These are phyloP conservation scores for Perilla frutescens DNA, from an alignment of 257 asterid species.

Conservation along the genomic window DNA sequence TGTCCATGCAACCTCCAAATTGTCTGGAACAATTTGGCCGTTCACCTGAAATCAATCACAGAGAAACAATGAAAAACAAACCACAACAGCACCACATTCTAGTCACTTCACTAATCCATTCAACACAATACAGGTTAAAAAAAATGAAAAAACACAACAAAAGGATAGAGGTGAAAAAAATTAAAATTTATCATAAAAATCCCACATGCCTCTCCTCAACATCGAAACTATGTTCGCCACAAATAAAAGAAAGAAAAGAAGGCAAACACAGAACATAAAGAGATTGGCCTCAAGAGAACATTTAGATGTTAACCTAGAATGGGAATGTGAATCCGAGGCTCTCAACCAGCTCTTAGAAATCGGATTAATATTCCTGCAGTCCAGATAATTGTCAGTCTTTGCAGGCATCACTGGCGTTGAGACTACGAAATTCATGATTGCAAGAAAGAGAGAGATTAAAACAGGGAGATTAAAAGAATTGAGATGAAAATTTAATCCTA, in stretches of 20 bases:
- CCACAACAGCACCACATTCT: not conserved
- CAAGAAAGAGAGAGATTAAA: slow-evolving; percentile 23
- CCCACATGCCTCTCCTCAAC: not conserved
- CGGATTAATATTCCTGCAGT: slow-evolving; percentile 63
- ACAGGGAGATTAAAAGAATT: not conserved
- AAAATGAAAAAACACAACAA: not conserved
- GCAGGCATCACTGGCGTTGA: slow-evolving; percentile 39
- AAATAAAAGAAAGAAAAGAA: not conserved
- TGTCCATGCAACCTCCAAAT: slow-evolving; percentile 34
- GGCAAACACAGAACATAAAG: slow-evolving; percentile 28
- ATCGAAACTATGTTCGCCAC: slow-evolving; percentile 6
- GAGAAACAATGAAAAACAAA: slow-evolving; percentile 18
- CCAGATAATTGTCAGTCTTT: slow-evolving; percentile 57
- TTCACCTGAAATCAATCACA: slow-evolving; percentile 47
- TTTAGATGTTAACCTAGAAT: slow-evolving; percentile 58
- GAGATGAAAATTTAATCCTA: too few relatives aligned
- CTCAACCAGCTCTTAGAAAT: slow-evolving; percentile 71
- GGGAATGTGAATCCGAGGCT: slow-evolving; percentile 52
- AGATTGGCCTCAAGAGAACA: slow-evolving; percentile 51
- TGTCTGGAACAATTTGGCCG: slow-evolving; percentile 33
- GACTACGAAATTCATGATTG: slow-evolving; percentile 30
- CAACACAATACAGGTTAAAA: not conserved
- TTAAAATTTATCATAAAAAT: not conserved
- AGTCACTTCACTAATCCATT: not conserved
- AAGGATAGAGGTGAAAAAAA: not conserved